These are phyloP conservation scores for Globisporangium irregulare DNA, from an alignment of 352 stramenopile genomes.

Conservation along the genomic window DNA sequence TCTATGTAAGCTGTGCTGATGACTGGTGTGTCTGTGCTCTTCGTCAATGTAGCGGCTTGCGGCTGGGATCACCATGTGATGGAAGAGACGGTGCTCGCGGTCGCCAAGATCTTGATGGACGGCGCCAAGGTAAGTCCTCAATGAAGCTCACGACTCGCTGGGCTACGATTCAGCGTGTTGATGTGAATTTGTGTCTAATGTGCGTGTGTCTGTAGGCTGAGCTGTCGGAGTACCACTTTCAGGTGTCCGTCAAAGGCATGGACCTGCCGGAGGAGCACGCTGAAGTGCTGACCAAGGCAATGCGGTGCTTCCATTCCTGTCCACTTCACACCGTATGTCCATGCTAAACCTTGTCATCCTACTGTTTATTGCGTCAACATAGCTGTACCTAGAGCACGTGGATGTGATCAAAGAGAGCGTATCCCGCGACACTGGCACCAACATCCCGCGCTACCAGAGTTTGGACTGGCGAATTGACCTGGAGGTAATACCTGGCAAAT, in stretches of 20 bases:
- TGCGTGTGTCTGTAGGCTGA: slow-evolving; percentile 29
- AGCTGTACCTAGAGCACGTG: slow-evolving; percentile 52
- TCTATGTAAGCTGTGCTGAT: not conserved
- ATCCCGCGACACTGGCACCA: slow-evolving; percentile 33
- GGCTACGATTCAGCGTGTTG: not conserved
- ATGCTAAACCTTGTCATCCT: not conserved
- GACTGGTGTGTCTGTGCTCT: not conserved
- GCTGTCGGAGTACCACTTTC: slow-evolving; percentile 38
- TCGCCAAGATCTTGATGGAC: slow-evolving; percentile 80
- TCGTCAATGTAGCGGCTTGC: slow-evolving; percentile 33
- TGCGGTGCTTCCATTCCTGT: not conserved
- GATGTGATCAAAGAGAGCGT: slow-evolving; percentile 55
- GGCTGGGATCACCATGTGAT: slow-evolving; percentile 58
- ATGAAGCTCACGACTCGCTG: not conserved
- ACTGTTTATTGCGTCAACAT: not conserved
- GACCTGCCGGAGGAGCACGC: slow-evolving; percentile 36
- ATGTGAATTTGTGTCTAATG: not conserved
- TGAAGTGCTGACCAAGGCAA: slow-evolving; percentile 45
- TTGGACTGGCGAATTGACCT: slow-evolving; percentile 83
- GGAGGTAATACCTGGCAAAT: slow-evolving; percentile 38
- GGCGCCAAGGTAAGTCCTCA: slow-evolving; percentile 40
- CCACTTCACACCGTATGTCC: not conserved
- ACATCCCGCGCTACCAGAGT: slow-evolving; percentile 50
- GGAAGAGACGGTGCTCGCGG: slow-evolving; percentile 49
- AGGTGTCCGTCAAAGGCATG: slow-evolving; percentile 44